A percentile compares a stretch with the other conserved stretches of the same genome.
Evolutionary conservation across 1,284 basidiomycete species (phyloP).

Genomic region (Phellopilus nigrolimitatus): DNA sequence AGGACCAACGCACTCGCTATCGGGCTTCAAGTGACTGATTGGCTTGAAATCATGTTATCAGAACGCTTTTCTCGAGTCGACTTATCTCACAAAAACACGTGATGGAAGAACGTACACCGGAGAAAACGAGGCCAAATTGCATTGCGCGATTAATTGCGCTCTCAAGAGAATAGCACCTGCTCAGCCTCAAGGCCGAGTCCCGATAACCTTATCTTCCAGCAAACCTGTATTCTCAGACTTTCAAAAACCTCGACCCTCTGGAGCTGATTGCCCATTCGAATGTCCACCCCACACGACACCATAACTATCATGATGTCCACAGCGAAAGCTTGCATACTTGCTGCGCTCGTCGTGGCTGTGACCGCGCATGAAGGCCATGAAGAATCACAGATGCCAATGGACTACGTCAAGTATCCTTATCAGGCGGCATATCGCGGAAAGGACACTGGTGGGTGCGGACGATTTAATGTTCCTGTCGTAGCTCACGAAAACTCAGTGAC

Average conservation of each 20-base stretch:
- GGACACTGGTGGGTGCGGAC: constrained; percentile 43
- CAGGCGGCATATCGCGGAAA: constrained; percentile 50
- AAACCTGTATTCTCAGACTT: neutral
- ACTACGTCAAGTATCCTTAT: constrained; percentile 59
- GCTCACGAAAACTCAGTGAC: constrained; percentile 42
- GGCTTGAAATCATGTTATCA: no score
- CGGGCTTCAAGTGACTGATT: no score
- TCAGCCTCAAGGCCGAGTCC: constrained; percentile 4
- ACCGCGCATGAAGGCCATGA: constrained; percentile 38
- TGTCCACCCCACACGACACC: neutral
- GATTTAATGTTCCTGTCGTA: neutral
- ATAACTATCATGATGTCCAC: constrained; percentile 8
- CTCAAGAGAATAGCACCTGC: neutral
- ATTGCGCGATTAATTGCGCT: neutral
- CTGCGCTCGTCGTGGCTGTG: constrained; percentile 23
- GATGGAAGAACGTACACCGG: no score
- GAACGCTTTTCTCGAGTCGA: no score
- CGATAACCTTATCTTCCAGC: neutral
- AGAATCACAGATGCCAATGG: constrained; percentile 54
- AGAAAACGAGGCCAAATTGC: neutral
- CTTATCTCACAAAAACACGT: no score
- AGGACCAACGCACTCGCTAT: no score
- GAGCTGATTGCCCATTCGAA: neutral
- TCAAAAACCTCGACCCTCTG: neutral
- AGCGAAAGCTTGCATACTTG: neutral